Conservation (phyloP, 2,329 filamentous ascomycete species). For the Plectosphaerella plurivora region DNA sequence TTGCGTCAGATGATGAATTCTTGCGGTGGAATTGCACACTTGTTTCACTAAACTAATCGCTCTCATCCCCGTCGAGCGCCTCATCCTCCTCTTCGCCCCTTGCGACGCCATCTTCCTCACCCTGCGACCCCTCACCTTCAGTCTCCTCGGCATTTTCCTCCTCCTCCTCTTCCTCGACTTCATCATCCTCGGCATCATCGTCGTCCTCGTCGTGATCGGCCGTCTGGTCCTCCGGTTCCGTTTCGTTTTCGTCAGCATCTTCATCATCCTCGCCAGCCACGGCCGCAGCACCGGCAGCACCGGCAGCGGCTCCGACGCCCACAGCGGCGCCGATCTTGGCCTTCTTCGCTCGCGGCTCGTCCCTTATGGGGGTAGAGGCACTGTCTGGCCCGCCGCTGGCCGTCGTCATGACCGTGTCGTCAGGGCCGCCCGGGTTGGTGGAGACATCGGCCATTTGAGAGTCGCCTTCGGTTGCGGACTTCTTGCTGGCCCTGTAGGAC, state of each 20-base stretch:
- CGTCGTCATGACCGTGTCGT: slow-evolving; percentile 27
- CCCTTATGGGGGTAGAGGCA: slow-evolving; percentile 14
- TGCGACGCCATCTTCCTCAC: slow-evolving; percentile 42
- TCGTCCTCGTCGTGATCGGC: slow-evolving; percentile 43
- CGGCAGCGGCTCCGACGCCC: slow-evolving; percentile 25
- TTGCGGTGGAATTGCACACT: too few relatives aligned
- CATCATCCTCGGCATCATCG: slow-evolving; percentile 34
- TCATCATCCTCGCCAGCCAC: slow-evolving; percentile 28
- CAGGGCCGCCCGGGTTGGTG: slow-evolving; percentile 16
- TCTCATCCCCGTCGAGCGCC: slow-evolving; percentile 58
- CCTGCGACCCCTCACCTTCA: slow-evolving; percentile 50
- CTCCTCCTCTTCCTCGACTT: slow-evolving; percentile 37
- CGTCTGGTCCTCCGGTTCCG: slow-evolving; percentile 37
- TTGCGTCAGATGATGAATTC: too few relatives aligned
- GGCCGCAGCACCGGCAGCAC: slow-evolving; percentile 26
- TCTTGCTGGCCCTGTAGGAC: slow-evolving; percentile 59
- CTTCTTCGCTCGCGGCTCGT: slow-evolving; percentile 31
- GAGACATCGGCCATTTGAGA: slow-evolving; percentile 32
- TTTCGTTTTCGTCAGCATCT: slow-evolving; percentile 34
- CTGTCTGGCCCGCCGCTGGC: slow-evolving; percentile 16
- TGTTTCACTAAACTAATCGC: slow-evolving; percentile 33
- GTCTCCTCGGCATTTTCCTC: slow-evolving; percentile 44
- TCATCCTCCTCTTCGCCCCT: slow-evolving; percentile 53
- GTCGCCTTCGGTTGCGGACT: slow-evolving; percentile 34
- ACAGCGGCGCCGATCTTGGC: slow-evolving; percentile 40